These are phyloP conservation scores for Aspergillus quadrilineatus DNA, from an alignment of 2,329 filamentous ascomycete species.

Conservation along the genomic window DNA sequence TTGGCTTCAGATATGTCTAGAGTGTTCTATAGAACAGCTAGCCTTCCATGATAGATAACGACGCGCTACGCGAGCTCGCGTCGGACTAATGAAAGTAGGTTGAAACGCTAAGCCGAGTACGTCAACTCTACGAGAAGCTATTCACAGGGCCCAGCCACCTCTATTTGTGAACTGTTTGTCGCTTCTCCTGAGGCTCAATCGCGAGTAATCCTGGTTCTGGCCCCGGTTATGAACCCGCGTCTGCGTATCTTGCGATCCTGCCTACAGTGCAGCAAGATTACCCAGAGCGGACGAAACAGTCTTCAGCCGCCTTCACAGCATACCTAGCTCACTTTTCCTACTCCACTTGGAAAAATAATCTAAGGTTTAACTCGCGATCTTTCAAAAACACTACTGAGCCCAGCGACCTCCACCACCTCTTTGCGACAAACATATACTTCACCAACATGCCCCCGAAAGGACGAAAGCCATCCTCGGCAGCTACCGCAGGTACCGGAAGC, in stretches of 20 bases:
- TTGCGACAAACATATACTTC: neutral
- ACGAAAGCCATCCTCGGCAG: constrained; percentile 14
- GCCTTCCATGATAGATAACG: too few relatives aligned
- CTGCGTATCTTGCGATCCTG: neutral
- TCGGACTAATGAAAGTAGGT: neutral
- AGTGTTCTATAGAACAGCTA: too few relatives aligned
- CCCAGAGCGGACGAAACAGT: constrained; percentile 1
- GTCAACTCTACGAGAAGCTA: neutral
- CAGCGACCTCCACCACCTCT: neutral
- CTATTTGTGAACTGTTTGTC: constrained; percentile 3
- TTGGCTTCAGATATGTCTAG: neutral
- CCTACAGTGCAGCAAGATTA: neutral
- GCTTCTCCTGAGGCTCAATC: neutral
- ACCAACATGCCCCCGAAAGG: constrained; percentile 33
- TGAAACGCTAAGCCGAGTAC: neutral
- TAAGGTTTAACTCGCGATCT: neutral
- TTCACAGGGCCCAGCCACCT: constrained; percentile 5
- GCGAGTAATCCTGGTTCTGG: neutral
- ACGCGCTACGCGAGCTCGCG: neutral
- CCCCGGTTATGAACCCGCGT: neutral
- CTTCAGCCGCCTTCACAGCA: neutral
- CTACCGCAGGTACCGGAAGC: constrained; percentile 18
- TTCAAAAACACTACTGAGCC: neutral
- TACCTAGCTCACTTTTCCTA: neutral
- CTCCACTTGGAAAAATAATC: neutral